Evolutionary conservation across 192 early-diverging fungal genomes (phyloP).

Genomic region (Entomortierella beljakovae): DNA sequence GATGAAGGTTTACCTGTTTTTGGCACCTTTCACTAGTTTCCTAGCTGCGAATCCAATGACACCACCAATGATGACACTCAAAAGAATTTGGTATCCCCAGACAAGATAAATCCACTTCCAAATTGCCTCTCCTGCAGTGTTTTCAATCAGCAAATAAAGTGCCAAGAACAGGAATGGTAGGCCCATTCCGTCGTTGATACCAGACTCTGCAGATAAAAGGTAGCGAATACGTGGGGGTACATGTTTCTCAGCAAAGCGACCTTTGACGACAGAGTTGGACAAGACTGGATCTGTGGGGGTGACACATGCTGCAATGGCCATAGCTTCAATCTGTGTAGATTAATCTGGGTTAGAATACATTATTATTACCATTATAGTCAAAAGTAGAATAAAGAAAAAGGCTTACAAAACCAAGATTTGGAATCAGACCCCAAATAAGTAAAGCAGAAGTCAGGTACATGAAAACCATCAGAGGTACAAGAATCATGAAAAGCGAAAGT

Average conservation of each 20-base stretch:
- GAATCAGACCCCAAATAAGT: constrained; percentile 71
- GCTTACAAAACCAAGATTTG: constrained; percentile 66
- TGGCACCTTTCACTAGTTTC: constrained; percentile 74
- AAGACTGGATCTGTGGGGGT: constrained; percentile 95
- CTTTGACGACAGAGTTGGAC: constrained; percentile 94
- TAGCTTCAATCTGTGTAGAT: constrained; percentile 66
- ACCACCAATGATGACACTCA: constrained; percentile 78
- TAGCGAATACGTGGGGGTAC: constrained; percentile 82
- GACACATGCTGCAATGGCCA: constrained; percentile 85
- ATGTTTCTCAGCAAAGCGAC: constrained; percentile 91
- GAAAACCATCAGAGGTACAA: constrained; percentile 82
- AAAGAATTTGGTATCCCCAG: constrained; percentile 81
- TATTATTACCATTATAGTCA: no score
- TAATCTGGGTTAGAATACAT: neutral
- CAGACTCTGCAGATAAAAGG: constrained; percentile 76
- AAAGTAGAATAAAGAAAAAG: neutral
- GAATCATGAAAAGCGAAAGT: constrained; percentile 72
- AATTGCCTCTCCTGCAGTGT: constrained; percentile 69
- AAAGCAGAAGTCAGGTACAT: constrained; percentile 84
- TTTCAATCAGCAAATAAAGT: constrained; percentile 72
- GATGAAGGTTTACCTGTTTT: constrained; percentile 52
- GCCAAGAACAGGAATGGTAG: constrained; percentile 87
- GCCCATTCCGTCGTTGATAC: constrained; percentile 67
- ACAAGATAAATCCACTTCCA: constrained; percentile 84
- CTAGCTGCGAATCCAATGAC: constrained; percentile 77